Evolutionary conservation across 2,329 filamentous ascomycete genomes (phyloP).

Genomic region (Emergomyces orientalis): DNA sequence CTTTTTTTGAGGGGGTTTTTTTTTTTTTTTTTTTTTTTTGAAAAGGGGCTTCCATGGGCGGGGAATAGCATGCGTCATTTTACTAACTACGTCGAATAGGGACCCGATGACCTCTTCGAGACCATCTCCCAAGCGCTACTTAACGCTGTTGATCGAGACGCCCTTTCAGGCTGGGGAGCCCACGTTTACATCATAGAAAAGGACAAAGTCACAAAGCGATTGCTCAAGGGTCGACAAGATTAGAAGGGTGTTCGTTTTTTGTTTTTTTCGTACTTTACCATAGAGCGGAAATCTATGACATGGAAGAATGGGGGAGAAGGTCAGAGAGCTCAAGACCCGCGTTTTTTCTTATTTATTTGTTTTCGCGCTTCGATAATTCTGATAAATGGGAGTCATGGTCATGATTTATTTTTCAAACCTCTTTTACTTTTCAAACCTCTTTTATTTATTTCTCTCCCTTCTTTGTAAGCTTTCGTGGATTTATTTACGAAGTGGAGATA

Average conservation of each 20-base stretch:
- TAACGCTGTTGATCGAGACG: slow-evolving; percentile 93
- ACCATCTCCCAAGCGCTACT: slow-evolving; percentile 93
- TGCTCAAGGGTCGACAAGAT: slow-evolving; percentile 96
- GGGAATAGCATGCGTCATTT: not conserved
- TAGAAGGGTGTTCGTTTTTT: slow-evolving; percentile 35
- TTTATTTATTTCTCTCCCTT: not conserved
- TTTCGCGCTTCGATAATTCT: not conserved
- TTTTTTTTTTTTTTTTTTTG: not conserved
- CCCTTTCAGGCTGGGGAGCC: slow-evolving; percentile 93
- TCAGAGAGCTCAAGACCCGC: not conserved
- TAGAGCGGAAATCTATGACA: not conserved
- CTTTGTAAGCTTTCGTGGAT: not conserved
- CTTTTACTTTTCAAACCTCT: not conserved
- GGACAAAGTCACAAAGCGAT: slow-evolving; percentile 97
- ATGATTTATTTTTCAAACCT: not conserved
- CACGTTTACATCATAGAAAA: slow-evolving; percentile 99
- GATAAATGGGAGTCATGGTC: slow-evolving; percentile 5
- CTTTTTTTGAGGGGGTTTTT: no score
- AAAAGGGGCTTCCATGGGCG: not conserved
- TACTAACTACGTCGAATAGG: slow-evolving; percentile 40
- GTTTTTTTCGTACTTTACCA: not conserved
- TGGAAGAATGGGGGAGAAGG: not conserved
- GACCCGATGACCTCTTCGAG: slow-evolving; percentile 91
- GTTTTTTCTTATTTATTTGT: not conserved
- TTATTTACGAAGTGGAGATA: not conserved